A percentile compares a stretch with the other conserved stretches of the same genome.
Conservation (phyloP, 1,139 yeast species). For the Debaryomyces robertsiae region DNA sequence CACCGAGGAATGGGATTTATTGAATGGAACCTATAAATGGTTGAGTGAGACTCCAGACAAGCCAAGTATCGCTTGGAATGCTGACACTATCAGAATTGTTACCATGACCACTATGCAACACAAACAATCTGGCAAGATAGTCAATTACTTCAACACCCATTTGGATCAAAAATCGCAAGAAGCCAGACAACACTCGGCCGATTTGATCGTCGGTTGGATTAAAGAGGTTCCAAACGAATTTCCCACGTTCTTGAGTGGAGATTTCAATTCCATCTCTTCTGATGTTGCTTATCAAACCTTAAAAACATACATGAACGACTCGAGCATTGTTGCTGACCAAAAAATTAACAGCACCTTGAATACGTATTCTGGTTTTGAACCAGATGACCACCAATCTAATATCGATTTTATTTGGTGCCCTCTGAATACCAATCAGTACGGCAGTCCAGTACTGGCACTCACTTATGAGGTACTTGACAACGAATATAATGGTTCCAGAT, state of each 20-base stretch:
- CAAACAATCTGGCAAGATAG: slow-evolving; percentile 21
- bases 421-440: slow-evolving; percentile 15
- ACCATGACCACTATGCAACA: slow-evolving; percentile 40
- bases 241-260: slow-evolving; percentile 41
- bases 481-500: slow-evolving; percentile 26
- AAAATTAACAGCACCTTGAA: slow-evolving; percentile 27
- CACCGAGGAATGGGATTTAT: slow-evolving; percentile 29
- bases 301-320: slow-evolving; percentile 26
- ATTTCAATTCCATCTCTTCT: slow-evolving; percentile 37
- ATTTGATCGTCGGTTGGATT: slow-evolving; percentile 35
- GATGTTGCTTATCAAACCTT: slow-evolving; percentile 37
- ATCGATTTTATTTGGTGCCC: slow-evolving; percentile 37
- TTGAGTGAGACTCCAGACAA: slow-evolving; percentile 40
- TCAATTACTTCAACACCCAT: slow-evolving; percentile 47
- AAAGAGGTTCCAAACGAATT: slow-evolving; percentile 28
- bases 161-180: slow-evolving; percentile 45
- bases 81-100: slow-evolving; percentile 44
- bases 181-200: slow-evolving; percentile 35
- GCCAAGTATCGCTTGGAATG: slow-evolving; percentile 48
- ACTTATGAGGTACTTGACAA: slow-evolving; percentile 41
- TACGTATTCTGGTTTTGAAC: slow-evolving; percentile 45
- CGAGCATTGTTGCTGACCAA: slow-evolving; percentile 24
- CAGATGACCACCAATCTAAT: slow-evolving; percentile 23
- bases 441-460: slow-evolving; percentile 18
- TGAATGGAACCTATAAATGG: slow-evolving; percentile 46